A percentile compares a stretch with the other conserved stretches of the same genome.
Conservation (phyloP, 345 rosid genomes). For the Dovyalis caffra region DNA sequence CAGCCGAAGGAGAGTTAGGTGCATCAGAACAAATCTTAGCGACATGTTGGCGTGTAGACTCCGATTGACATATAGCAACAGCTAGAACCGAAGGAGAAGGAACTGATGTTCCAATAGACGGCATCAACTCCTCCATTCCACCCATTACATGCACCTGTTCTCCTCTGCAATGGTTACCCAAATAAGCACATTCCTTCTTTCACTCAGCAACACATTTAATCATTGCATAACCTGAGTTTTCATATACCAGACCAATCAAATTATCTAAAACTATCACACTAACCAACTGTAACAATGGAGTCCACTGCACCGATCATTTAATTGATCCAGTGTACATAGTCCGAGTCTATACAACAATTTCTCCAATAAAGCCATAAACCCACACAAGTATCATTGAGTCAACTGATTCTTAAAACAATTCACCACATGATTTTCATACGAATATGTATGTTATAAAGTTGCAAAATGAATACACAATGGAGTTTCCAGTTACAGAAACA, state of each 20-base stretch:
- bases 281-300: no score
- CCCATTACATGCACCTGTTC: slow-evolving; percentile 86
- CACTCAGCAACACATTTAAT: no score
- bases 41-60: slow-evolving; percentile 76
- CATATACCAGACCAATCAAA: background rate
- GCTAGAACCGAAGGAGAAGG: slow-evolving; percentile 77
- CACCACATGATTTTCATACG: no score
- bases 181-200: slow-evolving; percentile 23
- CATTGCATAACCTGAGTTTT: no score
- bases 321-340: no score
- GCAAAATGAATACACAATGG: background rate
- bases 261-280: no score
- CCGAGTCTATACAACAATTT: no score
- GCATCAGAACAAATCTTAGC: slow-evolving; percentile 61
- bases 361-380: no score
- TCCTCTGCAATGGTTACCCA: slow-evolving; percentile 54
- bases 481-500: background rate
- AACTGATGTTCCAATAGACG: slow-evolving; percentile 74
- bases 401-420: no score
- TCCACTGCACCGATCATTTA: no score
- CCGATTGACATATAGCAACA: slow-evolving; percentile 60
- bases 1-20: slow-evolving; percentile 39
- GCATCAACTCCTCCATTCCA: slow-evolving; percentile 83
- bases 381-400: no score
- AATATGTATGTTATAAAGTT: no score